Evolutionary conservation across 106 monocot genomes (phyloP), one percentile per base, ranked within the genome.

Genomic region (Platanthera guangdongensis): DNA sequence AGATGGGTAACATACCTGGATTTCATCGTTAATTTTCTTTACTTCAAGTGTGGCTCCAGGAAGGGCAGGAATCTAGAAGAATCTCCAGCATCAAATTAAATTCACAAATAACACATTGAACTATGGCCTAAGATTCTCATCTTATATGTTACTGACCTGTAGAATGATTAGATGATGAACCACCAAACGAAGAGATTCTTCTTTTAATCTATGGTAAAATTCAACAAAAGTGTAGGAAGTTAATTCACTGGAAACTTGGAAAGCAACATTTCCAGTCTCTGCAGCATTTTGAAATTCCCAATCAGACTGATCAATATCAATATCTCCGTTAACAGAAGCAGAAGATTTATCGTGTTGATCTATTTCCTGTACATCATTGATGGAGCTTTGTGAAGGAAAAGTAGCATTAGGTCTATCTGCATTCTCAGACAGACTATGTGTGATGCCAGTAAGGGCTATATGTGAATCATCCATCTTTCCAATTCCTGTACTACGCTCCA

Each of bases 391-490:
- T 16, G 70, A 70, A 70, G 15, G 47, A 70, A 46, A 8, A 47
- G 15, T 28, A 70, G 6, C 45, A 13, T 39, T 45, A 46, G n/a
- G 16, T 45, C 47, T 46, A 48, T 48, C 7, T 6, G 70, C 25
- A 47, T 70, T 70, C 47, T 70, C 70, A 47, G 46, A 48, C 45
- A 48, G 70, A 70, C 16, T 48, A 3, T 48, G 16, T n/a, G 48
- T 47, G 70, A 70, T 70, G 45, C 47, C 14, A 70, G 70, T 16
- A 70, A 47, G 47, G 47, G 70, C 15, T 47, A 70, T 8, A 70
- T 45, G 16, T 16, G 70, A 70, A 70, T 46, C 46, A 70, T 70
- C 70, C 47, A 48, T 48, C 70, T 48, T 70, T 46, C 70, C n/a
- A 48, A 15, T 30, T 65, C 32, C 70, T 70, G 47, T 70, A 18